A percentile compares a stretch with the other conserved stretches of the same genome.
These are phyloP conservation scores for Coemansia aciculifera DNA, from an alignment of 192 early-diverging fungal species.

Conservation along the genomic window DNA sequence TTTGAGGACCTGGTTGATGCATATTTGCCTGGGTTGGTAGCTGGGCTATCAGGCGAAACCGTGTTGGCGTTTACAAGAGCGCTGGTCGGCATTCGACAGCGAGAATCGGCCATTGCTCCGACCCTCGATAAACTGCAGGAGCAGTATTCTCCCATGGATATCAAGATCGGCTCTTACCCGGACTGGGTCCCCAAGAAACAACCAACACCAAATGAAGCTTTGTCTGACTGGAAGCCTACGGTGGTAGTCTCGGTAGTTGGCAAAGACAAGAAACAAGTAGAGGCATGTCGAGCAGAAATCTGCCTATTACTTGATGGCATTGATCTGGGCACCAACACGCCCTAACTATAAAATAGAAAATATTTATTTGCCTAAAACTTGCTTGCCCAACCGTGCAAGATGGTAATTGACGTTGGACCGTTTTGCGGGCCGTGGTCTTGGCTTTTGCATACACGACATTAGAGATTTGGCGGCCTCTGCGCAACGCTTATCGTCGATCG, in stretches of 20 bases:
- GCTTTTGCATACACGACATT: constrained; percentile 44
- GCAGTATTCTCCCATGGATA: constrained; percentile 6
- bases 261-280: constrained; percentile 7
- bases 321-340: neutral
- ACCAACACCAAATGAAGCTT: neutral
- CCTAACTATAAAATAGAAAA: neutral
- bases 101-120: constrained; percentile 36
- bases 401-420: constrained; percentile 50
- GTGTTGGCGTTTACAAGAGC: constrained; percentile 19
- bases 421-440: constrained; percentile 11
- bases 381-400: constrained; percentile 49
- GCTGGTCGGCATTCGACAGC: constrained; percentile 21
- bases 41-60: neutral
- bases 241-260: constrained; percentile 33
- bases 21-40: constrained; percentile 26
- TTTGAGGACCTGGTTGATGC: constrained; percentile 50
- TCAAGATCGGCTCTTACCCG: constrained; percentile 47
- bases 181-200: constrained; percentile 20
- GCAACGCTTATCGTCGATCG: constrained; percentile 48
- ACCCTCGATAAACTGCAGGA: constrained; percentile 27
- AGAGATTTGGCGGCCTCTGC: constrained; percentile 34
- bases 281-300: constrained; percentile 17
- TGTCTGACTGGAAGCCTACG: neutral
- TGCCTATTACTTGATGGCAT: constrained; percentile 20
- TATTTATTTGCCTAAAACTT: constrained; percentile 49